Base-by-base conservation (phyloP, 164 flowering plant genomes). In the Chimonanthus salicifolius region DNA sequence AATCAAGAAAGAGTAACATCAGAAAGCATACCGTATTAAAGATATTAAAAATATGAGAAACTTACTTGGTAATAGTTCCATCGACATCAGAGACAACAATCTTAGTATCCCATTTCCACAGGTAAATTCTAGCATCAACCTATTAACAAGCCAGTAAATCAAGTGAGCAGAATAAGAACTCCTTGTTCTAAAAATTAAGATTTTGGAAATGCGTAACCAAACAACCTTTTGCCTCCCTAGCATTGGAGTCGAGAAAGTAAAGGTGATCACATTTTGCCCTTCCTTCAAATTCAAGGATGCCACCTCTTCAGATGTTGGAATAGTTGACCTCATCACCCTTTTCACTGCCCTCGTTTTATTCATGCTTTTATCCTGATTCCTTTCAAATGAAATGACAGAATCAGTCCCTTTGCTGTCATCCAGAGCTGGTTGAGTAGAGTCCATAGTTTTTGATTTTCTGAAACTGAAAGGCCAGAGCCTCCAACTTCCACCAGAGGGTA, bases 21-120 rank as follows among this genome's bases (percentile, higher is more conserved):
- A 44, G 15, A 45, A 6, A 49, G 66, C 6, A 44, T 49, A 69
- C 46, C 33, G 7, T 4, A 2, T 7, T 54, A 46, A 54, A 15
- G 15, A 54, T 3, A 54, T 54, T 8, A 54, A 8, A 4, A 67
- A 51, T 45, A 50, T 49, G 2, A 46, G 48, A 46, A 10, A 20
- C 89, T 84, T 83, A 96, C 99, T 82, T 90, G 67, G 99, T 96
- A 71, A 96, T 96, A 62, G 99, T 96, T 68, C 99, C 99, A 83
- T 96, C 99, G 74, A 96, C 99, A 83, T 93, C 99, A 58, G 99
- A 93, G 68, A 96, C 86, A 68, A 96, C 98, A 70, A 96, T 81
- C 9, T 87, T 90, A 58, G 94, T 80, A 82, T 90, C 88, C 98
- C 97, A 96, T 84, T 89, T 93, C 99, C 99, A 96, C 80, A 96